Conservation (phyloP, 345 rosid species). For the Hibiscus tridactylites region DNA sequence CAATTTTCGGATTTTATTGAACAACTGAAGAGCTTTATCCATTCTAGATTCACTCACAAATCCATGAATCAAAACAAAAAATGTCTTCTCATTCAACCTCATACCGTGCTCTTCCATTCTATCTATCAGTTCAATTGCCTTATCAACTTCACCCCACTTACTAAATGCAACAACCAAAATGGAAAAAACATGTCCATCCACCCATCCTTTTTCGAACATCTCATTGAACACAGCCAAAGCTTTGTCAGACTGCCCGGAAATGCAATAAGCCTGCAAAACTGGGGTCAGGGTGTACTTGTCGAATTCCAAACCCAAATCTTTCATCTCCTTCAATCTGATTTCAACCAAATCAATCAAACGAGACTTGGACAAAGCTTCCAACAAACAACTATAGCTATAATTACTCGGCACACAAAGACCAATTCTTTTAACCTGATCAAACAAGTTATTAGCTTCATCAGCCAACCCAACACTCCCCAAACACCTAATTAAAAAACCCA, state of each 20-base stretch:
- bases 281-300: conserved; percentile 77
- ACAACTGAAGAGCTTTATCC: conserved; percentile 59
- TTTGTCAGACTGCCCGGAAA: conserved; percentile 36
- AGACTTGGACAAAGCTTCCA: conserved; percentile 61
- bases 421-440: conserved; percentile 45
- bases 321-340: conserved; percentile 62
- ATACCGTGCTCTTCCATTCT: conserved; percentile 43
- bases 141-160: conserved; percentile 67
- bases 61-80: conserved; percentile 65
- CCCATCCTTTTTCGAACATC: conserved; percentile 50
- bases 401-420: conserved; percentile 61
- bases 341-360: conserved; percentile 47
- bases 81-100: conserved; percentile 63
- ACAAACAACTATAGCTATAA: conserved; percentile 71
- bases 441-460: conserved; percentile 58
- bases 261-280: conserved; percentile 62
- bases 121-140: conserved; percentile 64
- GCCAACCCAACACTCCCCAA: conserved; percentile 58
- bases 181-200: conserved; percentile 53
- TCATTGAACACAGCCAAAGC: conserved; percentile 51
- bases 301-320: conserved; percentile 37
- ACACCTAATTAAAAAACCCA: conserved; percentile 75
- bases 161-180: conserved; percentile 55
- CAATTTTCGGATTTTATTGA: conserved; percentile 44
- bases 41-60: conserved; percentile 50